Evolutionary conservation across 495 filamentous ascomycete species (phyloP).

Genomic region (Alectoria sarmentosa): DNA sequence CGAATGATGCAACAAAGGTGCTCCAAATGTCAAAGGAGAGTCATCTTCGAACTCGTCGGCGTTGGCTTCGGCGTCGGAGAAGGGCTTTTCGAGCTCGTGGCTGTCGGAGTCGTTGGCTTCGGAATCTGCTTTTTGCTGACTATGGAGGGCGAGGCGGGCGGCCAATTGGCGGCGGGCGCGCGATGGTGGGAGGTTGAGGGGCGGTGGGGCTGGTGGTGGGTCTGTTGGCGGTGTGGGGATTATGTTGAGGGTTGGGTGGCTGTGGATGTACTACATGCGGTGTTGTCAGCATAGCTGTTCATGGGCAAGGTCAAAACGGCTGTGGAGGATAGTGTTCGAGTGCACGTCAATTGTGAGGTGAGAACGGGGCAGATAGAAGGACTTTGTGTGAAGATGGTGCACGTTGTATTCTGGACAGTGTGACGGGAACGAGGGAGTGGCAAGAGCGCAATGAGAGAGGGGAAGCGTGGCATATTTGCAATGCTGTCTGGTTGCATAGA

Average conservation of each 20-base stretch:
- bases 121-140: slow-evolving; percentile 49
- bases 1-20: slow-evolving; percentile 3
- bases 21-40: slow-evolving; percentile 4
- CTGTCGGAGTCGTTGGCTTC: slow-evolving; percentile 16
- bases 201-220: slow-evolving; percentile 53
- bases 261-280: slow-evolving; percentile 28
- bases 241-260: slow-evolving; percentile 28
- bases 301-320: background rate
- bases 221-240: slow-evolving; percentile 28
- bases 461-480: slow-evolving; percentile 7
- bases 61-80: background rate
- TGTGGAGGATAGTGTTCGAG: background rate
- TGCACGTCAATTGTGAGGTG: background rate
- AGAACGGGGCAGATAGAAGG: background rate
- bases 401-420: background rate
- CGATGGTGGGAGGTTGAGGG: slow-evolving; percentile 72
- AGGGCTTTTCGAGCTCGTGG: background rate
- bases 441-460: slow-evolving; percentile 4
- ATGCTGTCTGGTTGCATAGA: slow-evolving; percentile 13
- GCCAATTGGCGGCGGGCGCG: slow-evolving; percentile 82
- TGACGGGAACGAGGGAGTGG: background rate
- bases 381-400: too few relatives aligned
- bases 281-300: slow-evolving; percentile 16
- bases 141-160: slow-evolving; percentile 71
- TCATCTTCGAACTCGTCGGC: slow-evolving; percentile 17